phyloP scores from a whole-genome alignment of 2,329 filamentous ascomycete genomes.

The Curvularia eragrostidis region DNA sequence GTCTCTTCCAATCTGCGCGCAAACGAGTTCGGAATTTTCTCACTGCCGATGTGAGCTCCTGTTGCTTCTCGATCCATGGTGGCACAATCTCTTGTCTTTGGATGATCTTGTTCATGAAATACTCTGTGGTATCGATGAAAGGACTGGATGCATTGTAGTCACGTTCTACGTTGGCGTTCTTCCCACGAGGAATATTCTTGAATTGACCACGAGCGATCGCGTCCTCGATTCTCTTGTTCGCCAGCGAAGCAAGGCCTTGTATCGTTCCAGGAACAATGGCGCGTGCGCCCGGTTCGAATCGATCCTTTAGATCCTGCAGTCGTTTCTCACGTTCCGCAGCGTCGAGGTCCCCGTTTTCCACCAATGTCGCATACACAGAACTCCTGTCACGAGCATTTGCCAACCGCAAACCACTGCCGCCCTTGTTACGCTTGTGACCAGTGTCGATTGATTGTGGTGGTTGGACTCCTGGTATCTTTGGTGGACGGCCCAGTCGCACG shows the following conservation, averaged over 20 bases:
- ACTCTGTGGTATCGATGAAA: conserved; percentile 95
- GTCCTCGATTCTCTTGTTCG: conserved; percentile 92
- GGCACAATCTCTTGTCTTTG: conserved; percentile 94
- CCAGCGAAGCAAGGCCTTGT: conserved; percentile 78
- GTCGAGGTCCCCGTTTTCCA: conserved; percentile 62
- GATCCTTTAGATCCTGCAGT: conserved; percentile 76
- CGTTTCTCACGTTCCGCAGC: conserved; percentile 76
- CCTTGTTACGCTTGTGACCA: conserved; percentile 49
- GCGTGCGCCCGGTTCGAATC: conserved; percentile 76
- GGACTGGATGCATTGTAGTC: conserved; percentile 84
- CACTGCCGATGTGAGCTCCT: conserved; percentile 77
- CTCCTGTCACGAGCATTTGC: conserved; percentile 66
- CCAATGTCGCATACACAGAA: conserved; percentile 61
- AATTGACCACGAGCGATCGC: conserved; percentile 93
- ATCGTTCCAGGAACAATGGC: conserved; percentile 79
- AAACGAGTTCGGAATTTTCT: conserved; percentile 75
- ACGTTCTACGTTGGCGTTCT: conserved; percentile 80
- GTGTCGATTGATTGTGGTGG: conserved; percentile 43
- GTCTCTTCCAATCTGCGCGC: conserved; percentile 81
- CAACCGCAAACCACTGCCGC: conserved; percentile 52
- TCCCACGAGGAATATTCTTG: conserved; percentile 70
- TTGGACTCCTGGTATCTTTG: conserved; percentile 28
- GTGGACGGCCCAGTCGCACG: conserved; percentile 31
- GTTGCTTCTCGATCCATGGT: conserved; percentile 99
- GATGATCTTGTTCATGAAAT: conserved; percentile 98